Conservation (phyloP, 441 rosid genomes). For the Syzygium syzygioides region DNA sequence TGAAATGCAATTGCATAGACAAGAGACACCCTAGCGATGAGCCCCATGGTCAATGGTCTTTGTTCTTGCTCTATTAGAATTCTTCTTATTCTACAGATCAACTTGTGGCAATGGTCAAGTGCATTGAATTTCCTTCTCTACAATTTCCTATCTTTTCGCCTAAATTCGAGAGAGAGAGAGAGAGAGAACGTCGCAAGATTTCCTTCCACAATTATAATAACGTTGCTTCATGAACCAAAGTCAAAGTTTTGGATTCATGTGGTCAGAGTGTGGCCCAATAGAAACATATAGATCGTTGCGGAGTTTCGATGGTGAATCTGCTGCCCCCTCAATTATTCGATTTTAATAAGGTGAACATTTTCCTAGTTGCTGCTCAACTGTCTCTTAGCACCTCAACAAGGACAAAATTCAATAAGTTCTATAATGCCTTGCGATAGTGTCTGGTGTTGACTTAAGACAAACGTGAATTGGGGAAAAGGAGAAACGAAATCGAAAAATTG, state of each 20-base stretch:
- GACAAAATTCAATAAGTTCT: not conserved
- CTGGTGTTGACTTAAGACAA: not conserved
- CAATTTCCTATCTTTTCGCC: not conserved
- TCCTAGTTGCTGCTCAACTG: not conserved
- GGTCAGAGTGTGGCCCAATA: not conserved
- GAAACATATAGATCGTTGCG: not conserved
- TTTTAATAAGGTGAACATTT: not conserved
- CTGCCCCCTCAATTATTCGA: not conserved
- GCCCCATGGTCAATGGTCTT: not conserved
- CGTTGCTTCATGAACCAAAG: not conserved
- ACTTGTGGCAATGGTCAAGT: not conserved
- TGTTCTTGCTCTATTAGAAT: not conserved
- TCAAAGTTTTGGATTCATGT: not conserved
- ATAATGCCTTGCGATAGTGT: not conserved
- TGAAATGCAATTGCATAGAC: not conserved
- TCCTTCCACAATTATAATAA: not conserved
- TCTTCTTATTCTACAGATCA: not conserved
- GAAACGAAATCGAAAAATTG: not conserved
- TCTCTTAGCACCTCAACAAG: not conserved
- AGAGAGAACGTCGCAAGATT: not conserved
- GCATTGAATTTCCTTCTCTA: not conserved
- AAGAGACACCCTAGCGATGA: not conserved
- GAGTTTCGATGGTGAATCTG: not conserved
- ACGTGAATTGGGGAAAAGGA: not conserved
- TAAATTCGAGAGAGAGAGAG: not conserved